Evolutionary conservation across 1,139 yeast genomes (phyloP), one percentile per base, ranked within the genome.

Genomic region (Taphrina wiesneri): DNA sequence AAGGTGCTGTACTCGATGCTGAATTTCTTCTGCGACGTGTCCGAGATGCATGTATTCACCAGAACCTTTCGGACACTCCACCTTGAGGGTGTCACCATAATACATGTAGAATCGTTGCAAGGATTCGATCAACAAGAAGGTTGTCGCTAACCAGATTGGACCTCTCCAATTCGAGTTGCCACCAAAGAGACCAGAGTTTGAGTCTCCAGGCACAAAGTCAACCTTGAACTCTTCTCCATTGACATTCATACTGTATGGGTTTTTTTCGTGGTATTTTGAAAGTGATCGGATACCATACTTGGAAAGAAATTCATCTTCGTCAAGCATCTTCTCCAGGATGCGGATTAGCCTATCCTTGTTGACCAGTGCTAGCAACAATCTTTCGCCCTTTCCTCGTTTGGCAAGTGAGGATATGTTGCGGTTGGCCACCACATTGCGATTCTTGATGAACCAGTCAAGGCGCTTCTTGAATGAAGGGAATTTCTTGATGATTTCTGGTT

Each of bases 121-220:
- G 0, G 97, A 86, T 78, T 92, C 98, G 67, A 91, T 91, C 61
- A 92, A 80, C 70, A 92, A 79, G 77, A 92, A 92, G 74, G 89
- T 91, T 13, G 91, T 90, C 26, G 98, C 97, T 81, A 92, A 90
- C 98, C 98, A 92, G 73, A 92, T 90, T n/a, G 98, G 97, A 3
- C 98, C 98, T 77, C 98, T 83, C 98, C 98, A 92, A 77, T 91
- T 92, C 32, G 97, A 90, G 75, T 92, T 92, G 71, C 98, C 98
- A 67, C 98, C 98, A 82, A 92, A 92, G 85, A 92, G 84, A 11
- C 97, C 97, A 2, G 96, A 87, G 74, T 90, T 95, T 23, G 96
- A 88, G 76, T 92, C 98, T 23, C 96, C 98, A 1, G 97, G 90
- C 67, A 91, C 83, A 76, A 92, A 92, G 70, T 84, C 85, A 41